phyloP scores from a whole-genome alignment of 192 early-diverging fungal species.

The Phycomyces nitens region DNA sequence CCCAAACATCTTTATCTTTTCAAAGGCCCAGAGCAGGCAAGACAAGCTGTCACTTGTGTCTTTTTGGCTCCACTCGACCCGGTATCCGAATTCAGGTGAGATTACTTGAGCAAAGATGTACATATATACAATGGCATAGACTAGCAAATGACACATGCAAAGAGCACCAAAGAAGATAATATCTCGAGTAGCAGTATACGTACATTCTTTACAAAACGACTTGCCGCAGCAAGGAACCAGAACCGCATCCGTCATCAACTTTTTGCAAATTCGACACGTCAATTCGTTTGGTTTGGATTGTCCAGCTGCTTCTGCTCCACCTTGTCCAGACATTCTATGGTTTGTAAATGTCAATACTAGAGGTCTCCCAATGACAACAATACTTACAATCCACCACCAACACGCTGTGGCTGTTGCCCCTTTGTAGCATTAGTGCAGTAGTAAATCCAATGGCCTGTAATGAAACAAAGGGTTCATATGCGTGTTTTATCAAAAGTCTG shows the following conservation, averaged over 20 bases:
- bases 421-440: slow-evolving; percentile 42
- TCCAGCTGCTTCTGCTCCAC: neutral
- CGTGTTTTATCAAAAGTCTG: neutral
- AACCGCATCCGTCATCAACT: slow-evolving; percentile 78
- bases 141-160: neutral
- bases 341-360: too few species aligned
- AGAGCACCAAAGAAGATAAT: slow-evolving; percentile 2
- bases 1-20: neutral
- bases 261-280: slow-evolving; percentile 70
- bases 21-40: neutral
- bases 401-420: slow-evolving; percentile 21
- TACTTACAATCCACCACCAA: neutral
- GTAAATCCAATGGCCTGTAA: slow-evolving; percentile 42
- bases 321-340: neutral
- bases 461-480: neutral
- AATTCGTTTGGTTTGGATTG: slow-evolving; percentile 66
- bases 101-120: neutral
- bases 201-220: slow-evolving; percentile 91
- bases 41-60: too few species aligned
- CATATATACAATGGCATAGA: neutral
- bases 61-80: too few species aligned
- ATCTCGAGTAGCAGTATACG: neutral
- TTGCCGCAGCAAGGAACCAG: slow-evolving; percentile 82
- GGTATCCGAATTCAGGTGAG: too few species aligned
- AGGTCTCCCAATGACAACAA: neutral